Percentiles rank a stretch among this genome's conserved stretches.
phyloP scores from a whole-genome alignment of 768 basidiomycete species.

The Amanita jacksonii region DNA sequence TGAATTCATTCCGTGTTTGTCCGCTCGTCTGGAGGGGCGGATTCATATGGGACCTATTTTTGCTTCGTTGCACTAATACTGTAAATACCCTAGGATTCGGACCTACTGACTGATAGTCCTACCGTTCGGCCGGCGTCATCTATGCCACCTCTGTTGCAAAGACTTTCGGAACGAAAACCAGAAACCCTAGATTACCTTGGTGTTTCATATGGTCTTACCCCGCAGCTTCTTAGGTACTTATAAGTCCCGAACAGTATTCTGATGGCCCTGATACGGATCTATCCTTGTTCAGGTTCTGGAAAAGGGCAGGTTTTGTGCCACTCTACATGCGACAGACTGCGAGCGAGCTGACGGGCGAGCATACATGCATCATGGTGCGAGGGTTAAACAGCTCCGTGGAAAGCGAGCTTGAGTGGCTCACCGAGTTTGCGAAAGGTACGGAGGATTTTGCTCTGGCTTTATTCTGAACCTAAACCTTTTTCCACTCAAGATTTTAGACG shows the following conservation, averaged over 20 bases:
- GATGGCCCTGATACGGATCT: conserved; percentile 2
- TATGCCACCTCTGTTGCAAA: conserved; percentile 91
- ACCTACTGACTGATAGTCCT: conserved; percentile 72
- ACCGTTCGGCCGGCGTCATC: conserved; percentile 58
- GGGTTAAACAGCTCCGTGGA: conserved; percentile 63
- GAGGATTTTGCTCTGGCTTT: neutral
- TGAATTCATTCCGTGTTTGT: neutral
- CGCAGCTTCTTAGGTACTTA: conserved; percentile 63
- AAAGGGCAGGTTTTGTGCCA: conserved; percentile 84
- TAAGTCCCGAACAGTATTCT: neutral
- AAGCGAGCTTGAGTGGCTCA: conserved; percentile 69
- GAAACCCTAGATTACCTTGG: conserved; percentile 90
- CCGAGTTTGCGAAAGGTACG: conserved; percentile 79
- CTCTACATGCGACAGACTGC: conserved; percentile 89
- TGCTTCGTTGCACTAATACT: too few species aligned
- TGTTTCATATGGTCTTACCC: conserved; percentile 91
- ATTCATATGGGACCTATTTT: too few species aligned
- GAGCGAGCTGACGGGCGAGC: conserved; percentile 94
- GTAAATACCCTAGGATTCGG: conserved; percentile 25
- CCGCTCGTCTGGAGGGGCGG: too few species aligned
- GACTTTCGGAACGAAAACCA: conserved; percentile 82
- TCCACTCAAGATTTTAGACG: conserved; percentile 78
- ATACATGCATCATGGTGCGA: conserved; percentile 92
- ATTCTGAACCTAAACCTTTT: neutral
- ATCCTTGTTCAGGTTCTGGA: conserved; percentile 69